A percentile compares a stretch with the other conserved stretches of the same genome.
phyloP scores from a whole-genome alignment of 2,329 filamentous ascomycete genomes.

The Mycogone perniciosa region DNA sequence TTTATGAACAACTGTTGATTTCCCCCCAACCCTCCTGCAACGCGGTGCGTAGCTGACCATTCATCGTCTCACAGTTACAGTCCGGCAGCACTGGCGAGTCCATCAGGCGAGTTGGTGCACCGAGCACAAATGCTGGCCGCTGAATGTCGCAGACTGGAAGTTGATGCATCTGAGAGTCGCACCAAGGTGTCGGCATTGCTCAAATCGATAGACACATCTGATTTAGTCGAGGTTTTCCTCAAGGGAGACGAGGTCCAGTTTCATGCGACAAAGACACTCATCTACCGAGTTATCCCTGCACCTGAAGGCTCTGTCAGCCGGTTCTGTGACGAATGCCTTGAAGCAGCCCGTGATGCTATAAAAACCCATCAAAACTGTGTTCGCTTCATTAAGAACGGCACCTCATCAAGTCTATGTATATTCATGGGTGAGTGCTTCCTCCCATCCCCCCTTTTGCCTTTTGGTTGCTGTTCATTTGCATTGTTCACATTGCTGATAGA shows the following conservation, averaged over 20 bases:
- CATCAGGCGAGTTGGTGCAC: constrained; percentile 33
- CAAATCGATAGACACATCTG: constrained; percentile 32
- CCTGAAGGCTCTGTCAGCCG: constrained; percentile 35
- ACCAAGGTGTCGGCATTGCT: constrained; percentile 31
- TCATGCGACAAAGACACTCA: constrained; percentile 42
- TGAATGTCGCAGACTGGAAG: constrained; percentile 32
- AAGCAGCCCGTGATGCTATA: constrained; percentile 44
- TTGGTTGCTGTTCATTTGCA: background rate
- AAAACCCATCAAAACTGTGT: constrained; percentile 40
- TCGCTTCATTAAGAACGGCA: constrained; percentile 33
- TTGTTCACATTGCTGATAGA: background rate
- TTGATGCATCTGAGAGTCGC: constrained; percentile 28
- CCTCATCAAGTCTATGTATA: constrained; percentile 39
- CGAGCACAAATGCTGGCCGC: constrained; percentile 34
- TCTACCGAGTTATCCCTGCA: constrained; percentile 47
- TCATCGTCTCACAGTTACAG: constrained; percentile 38
- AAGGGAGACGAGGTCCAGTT: constrained; percentile 43
- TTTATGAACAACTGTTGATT: constrained; percentile 45
- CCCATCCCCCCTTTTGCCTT: too few species aligned
- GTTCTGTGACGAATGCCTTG: constrained; percentile 44
- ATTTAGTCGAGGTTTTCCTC: constrained; percentile 38
- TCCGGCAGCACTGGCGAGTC: constrained; percentile 36
- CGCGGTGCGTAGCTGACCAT: background rate
- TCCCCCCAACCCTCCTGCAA: too few species aligned
- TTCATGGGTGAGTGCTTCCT: constrained; percentile 41